Evolutionary conservation across 495 filamentous ascomycete species (phyloP), one percentile per base, ranked within the genome.

Genomic region (Penicillium egyptiacum): DNA sequence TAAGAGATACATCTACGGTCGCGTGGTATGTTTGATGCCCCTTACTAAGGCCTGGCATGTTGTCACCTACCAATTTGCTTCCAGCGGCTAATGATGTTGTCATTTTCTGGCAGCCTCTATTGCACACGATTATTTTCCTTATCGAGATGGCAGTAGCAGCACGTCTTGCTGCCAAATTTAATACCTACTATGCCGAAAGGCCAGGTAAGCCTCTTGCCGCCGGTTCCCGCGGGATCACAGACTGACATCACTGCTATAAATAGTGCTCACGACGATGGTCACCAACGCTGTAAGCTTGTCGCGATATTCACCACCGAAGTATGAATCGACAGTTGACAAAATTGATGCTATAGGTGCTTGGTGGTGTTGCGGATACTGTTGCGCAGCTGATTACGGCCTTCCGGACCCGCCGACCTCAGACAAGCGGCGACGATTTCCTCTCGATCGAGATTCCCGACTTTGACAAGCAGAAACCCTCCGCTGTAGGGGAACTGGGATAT

Each of bases 251-350:
- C 56, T 41, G 31, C 52, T 49, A 6, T 58, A 22, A 54, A 63
- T 73, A 89, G 90, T 98, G 37, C 80, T 98, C 58, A 98, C 94
- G 41, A 98, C 93, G 71, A 98, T 98, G 94, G 88, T 97, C 58
- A 93, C 91, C 62, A 98, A 98, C 74, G 88, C 94, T 55, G 87
- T 98, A 84, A 68, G 83, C 71, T 55, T 64, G 43, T 33, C 28
- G 41, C 30, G 10, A 55, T 12, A 35, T 41, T 16, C 20, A 53
- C 2, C 41, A 37, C 12, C 1, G 22, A 14, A 11, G 8, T 33
- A 35, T 17, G 23, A 33, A 28, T 45, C 20, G 39, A 26, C 23
- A 12, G 53, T 48, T 71, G 59, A 70, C 48, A 37, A 41, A 22
- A 52, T 56, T 43, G 17, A 37, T 30, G 33, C 43, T 56, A 54